These are phyloP conservation scores for Pyrus betulifolia DNA, from an alignment of 306 rosid species.

Conservation along the genomic window DNA sequence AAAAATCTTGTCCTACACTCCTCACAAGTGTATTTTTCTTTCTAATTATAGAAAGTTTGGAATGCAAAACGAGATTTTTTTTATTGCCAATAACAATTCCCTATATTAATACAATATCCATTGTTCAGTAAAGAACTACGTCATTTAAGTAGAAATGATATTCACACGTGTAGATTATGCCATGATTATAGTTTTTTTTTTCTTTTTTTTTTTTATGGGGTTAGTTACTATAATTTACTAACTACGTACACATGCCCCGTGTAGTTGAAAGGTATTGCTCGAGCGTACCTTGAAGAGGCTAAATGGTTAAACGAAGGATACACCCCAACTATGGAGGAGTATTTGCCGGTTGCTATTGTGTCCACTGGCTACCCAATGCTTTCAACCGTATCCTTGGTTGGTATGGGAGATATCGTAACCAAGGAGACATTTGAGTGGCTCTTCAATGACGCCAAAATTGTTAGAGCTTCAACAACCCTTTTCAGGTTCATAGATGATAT, in stretches of 20 bases:
- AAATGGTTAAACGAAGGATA: slow-evolving; percentile 28
- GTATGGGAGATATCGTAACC: slow-evolving; percentile 17
- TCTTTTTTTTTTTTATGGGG: too few species aligned
- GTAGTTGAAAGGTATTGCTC: slow-evolving; percentile 17
- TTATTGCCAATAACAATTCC: too few species aligned
- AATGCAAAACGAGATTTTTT: too few species aligned
- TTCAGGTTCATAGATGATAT: slow-evolving; percentile 9
- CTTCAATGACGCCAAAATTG: neutral
- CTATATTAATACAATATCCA: too few species aligned
- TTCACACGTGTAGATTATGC: too few species aligned
- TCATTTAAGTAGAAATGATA: too few species aligned
- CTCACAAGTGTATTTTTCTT: too few species aligned
- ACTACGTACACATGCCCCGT: neutral
- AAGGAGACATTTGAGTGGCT: slow-evolving; percentile 12
- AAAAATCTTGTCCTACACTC: too few species aligned
- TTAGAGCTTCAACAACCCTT: neutral
- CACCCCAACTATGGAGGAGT: slow-evolving; percentile 32
- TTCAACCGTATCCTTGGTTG: neutral
- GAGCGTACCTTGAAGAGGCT: slow-evolving; percentile 33
- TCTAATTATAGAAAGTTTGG: too few species aligned
- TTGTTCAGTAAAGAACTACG: too few species aligned
- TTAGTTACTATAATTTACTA: neutral
- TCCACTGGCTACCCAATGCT: neutral
- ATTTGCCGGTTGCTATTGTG: neutral
- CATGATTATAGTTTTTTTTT: too few species aligned